Conservation (phyloP, 768 basidiomycete genomes). For the Cystoderma amianthinum region DNA sequence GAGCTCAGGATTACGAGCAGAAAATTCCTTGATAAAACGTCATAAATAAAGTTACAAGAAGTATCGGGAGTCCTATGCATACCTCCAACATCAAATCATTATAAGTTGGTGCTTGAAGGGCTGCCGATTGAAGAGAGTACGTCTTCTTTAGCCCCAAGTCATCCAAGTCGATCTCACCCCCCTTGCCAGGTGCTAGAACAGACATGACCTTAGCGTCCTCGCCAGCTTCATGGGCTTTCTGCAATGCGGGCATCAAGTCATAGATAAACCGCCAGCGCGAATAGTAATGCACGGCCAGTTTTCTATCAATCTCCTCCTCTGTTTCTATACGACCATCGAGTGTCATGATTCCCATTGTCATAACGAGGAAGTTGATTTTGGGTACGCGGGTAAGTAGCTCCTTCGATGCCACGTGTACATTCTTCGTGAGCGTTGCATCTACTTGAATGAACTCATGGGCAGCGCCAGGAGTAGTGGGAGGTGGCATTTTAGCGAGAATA, state of each 20-base stretch:
- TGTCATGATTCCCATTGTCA: constrained; percentile 37
- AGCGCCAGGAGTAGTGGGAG: constrained; percentile 10
- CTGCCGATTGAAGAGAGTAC: constrained; percentile 24
- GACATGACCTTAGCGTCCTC: constrained; percentile 45
- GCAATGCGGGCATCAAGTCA: constrained; percentile 34
- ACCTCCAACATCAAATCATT: constrained; percentile 46
- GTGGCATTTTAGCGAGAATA: constrained; percentile 31
- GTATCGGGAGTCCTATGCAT: background rate
- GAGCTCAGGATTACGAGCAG: constrained; percentile 23
- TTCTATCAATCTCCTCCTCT: constrained; percentile 23
- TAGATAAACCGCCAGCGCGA: constrained; percentile 40
- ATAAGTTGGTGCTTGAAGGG: constrained; percentile 26
- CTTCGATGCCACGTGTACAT: constrained; percentile 24
- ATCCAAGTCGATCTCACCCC: constrained; percentile 28
- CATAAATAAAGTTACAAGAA: background rate
- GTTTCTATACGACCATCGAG: constrained; percentile 26
- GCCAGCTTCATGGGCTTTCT: constrained; percentile 31
- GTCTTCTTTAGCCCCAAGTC: constrained; percentile 41
- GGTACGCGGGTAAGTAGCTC: constrained; percentile 24
- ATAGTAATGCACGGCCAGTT: constrained; percentile 40
- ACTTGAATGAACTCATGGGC: constrained; percentile 37
- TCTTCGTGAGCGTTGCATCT: constrained; percentile 38
- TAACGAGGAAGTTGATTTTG: constrained; percentile 44
- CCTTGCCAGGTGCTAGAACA: constrained; percentile 25
- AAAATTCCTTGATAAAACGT: constrained; percentile 21